Evolutionary conservation across 2,329 filamentous ascomycete species (phyloP).

Genomic region (Myriosclerotinia scirpicola): DNA sequence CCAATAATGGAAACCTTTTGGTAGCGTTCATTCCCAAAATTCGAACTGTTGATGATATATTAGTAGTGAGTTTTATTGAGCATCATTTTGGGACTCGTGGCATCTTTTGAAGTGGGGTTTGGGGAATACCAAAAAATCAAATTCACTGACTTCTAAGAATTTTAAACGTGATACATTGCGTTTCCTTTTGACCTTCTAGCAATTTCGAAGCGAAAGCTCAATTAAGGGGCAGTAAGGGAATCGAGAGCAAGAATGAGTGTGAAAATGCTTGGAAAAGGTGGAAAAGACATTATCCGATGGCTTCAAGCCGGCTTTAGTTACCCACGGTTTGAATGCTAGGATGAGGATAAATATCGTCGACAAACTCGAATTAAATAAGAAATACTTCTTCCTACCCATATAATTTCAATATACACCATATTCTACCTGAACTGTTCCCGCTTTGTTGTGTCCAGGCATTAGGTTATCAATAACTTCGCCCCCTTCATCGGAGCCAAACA

Average conservation of each 20-base stretch:
- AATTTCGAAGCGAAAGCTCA: constrained; percentile 4
- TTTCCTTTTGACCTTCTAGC: neutral
- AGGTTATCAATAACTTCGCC: neutral
- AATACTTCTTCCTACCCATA: neutral
- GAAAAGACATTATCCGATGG: constrained; percentile 24
- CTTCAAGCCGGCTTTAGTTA: constrained; percentile 11
- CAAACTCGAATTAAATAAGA: neutral
- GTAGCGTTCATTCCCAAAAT: neutral
- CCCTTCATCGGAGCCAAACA: constrained; percentile 12
- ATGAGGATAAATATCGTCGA: neutral
- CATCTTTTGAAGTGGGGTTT: neutral
- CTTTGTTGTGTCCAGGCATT: neutral
- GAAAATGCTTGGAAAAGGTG: constrained; percentile 1
- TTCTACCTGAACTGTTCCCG: neutral
- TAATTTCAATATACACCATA: neutral
- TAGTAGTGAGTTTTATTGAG: neutral
- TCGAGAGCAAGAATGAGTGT: constrained; percentile 7
- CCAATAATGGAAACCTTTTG: neutral
- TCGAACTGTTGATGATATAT: neutral
- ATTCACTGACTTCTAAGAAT: neutral
- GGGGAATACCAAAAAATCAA: neutral
- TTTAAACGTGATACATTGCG: neutral
- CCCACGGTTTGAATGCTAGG: neutral
- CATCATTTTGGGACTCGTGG: neutral
- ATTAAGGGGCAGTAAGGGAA: constrained; percentile 2